Conservation (phyloP, 768 basidiomycete genomes). For the Nevesoporus exiguus region DNA sequence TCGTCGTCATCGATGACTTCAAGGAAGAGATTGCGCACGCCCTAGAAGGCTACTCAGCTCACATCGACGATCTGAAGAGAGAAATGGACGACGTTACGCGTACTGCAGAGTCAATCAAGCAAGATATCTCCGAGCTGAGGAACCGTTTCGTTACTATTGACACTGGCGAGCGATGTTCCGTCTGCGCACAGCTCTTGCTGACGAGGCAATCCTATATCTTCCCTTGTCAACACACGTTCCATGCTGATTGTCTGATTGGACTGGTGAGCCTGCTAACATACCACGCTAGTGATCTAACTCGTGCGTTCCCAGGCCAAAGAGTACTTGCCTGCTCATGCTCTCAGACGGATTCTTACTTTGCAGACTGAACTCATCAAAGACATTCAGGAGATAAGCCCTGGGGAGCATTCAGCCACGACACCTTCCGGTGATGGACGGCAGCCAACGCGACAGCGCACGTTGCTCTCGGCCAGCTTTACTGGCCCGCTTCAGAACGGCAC, state of each 20-base stretch:
- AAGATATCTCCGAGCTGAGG: slow-evolving; percentile 80
- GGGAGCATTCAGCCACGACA: slow-evolving; percentile 34
- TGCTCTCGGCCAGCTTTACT: slow-evolving; percentile 73
- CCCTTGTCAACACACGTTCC: slow-evolving; percentile 96
- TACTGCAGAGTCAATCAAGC: slow-evolving; percentile 90
- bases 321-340: slow-evolving; percentile 73
- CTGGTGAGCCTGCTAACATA: slow-evolving; percentile 56
- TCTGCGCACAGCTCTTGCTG: slow-evolving; percentile 71
- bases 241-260: slow-evolving; percentile 94
- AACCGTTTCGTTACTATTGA: slow-evolving; percentile 93
- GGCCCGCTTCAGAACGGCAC: slow-evolving; percentile 60
- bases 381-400: slow-evolving; percentile 27
- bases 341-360: slow-evolving; percentile 81
- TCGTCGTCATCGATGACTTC: slow-evolving; percentile 98
- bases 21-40: slow-evolving; percentile 98
- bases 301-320: slow-evolving; percentile 74
- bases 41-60: slow-evolving; percentile 87
- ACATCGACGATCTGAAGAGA: slow-evolving; percentile 82
- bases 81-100: slow-evolving; percentile 97
- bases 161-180: slow-evolving; percentile 79
- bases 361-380: slow-evolving; percentile 81
- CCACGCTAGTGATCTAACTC: neutral
- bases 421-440: slow-evolving; percentile 40
- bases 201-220: slow-evolving; percentile 97
- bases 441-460: slow-evolving; percentile 53